Percentiles rank a stretch among this genome's conserved stretches.
Conservation (phyloP, 2,329 filamentous ascomycete genomes). For the Diaporthe eres region DNA sequence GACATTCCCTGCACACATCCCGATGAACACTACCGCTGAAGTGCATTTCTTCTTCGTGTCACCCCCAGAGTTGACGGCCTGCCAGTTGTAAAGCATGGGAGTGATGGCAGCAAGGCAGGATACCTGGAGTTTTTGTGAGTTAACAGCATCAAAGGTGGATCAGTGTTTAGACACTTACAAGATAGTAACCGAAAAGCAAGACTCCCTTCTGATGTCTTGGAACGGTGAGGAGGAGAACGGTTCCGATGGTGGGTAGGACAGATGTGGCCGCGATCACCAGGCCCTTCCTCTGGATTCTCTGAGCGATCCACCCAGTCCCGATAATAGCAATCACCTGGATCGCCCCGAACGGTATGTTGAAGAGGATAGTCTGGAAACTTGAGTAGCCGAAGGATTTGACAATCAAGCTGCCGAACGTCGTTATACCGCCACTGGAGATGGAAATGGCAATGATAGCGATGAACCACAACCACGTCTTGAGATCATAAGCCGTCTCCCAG, state of each 20-base stretch:
- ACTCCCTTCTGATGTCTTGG: constrained; percentile 62
- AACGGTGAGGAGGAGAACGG: constrained; percentile 63
- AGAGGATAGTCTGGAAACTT: constrained; percentile 68
- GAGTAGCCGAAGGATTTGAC: constrained; percentile 70
- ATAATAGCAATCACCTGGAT: constrained; percentile 72
- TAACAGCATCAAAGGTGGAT: neutral
- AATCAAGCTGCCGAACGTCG: constrained; percentile 71
- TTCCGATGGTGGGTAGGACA: constrained; percentile 56
- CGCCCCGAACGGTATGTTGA: constrained; percentile 73
- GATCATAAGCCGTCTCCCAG: constrained; percentile 54
- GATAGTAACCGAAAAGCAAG: constrained; percentile 65
- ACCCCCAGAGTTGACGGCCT: constrained; percentile 74
- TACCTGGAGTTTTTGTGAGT: constrained; percentile 25
- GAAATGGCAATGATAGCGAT: constrained; percentile 66
- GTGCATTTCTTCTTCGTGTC: constrained; percentile 79
- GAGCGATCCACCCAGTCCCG: constrained; percentile 63
- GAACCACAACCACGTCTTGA: constrained; percentile 60
- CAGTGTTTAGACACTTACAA: constrained; percentile 50
- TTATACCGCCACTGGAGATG: constrained; percentile 70
- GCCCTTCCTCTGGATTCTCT: constrained; percentile 58
- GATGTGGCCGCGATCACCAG: constrained; percentile 57
- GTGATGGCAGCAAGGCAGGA: constrained; percentile 54
- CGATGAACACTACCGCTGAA: constrained; percentile 75
- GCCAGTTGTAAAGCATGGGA: constrained; percentile 73
- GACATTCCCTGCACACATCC: constrained; percentile 76